Evolutionary conservation across 2,329 filamentous ascomycete species (phyloP).

Genomic region (Xylaria sp.): DNA sequence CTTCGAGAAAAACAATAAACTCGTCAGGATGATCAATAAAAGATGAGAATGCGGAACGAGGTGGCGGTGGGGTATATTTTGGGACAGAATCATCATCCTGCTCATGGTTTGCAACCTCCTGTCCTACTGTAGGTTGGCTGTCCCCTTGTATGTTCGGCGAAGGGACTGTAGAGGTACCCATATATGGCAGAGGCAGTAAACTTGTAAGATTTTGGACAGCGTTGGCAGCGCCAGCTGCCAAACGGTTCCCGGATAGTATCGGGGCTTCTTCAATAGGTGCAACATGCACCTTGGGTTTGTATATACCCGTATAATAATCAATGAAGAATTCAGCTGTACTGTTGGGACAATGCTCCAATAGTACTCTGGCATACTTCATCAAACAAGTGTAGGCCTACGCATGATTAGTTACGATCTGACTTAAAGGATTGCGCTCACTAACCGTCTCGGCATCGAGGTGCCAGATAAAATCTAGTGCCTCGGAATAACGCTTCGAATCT

Average conservation of each 20-base stretch:
- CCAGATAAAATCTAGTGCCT: conserved; percentile 93
- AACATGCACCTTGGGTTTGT: conserved; percentile 75
- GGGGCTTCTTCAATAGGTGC: conserved; percentile 52
- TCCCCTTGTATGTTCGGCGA: conserved; percentile 64
- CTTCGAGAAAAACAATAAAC: conserved; percentile 93
- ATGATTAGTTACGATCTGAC: conserved; percentile 14
- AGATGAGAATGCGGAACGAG: conserved; percentile 90
- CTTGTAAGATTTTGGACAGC: conserved; percentile 89
- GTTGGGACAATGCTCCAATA: conserved; percentile 86
- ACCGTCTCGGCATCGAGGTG: conserved; percentile 82
- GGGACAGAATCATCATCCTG: conserved; percentile 58
- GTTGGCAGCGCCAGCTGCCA: conserved; percentile 71
- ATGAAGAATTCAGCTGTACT: conserved; percentile 90
- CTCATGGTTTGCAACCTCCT: conserved; percentile 63
- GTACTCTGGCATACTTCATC: conserved; percentile 93
- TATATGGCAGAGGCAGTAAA: conserved; percentile 85
- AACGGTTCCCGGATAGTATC: conserved; percentile 55
- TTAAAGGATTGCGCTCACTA: conserved; percentile 49
- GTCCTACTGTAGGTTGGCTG: conserved; percentile 63
- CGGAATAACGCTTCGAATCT: conserved; percentile 88
- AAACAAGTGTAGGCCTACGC: conserved; percentile 82
- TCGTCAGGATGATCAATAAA: conserved; percentile 95
- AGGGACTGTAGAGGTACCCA: conserved; percentile 71
- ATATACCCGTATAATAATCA: conserved; percentile 92
- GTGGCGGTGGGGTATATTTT: conserved; percentile 82